Percentiles rank a stretch among this genome's conserved stretches.
These are phyloP conservation scores for Scedosporium apiospermum DNA, from an alignment of 2,329 filamentous ascomycete species.

Conservation along the genomic window DNA sequence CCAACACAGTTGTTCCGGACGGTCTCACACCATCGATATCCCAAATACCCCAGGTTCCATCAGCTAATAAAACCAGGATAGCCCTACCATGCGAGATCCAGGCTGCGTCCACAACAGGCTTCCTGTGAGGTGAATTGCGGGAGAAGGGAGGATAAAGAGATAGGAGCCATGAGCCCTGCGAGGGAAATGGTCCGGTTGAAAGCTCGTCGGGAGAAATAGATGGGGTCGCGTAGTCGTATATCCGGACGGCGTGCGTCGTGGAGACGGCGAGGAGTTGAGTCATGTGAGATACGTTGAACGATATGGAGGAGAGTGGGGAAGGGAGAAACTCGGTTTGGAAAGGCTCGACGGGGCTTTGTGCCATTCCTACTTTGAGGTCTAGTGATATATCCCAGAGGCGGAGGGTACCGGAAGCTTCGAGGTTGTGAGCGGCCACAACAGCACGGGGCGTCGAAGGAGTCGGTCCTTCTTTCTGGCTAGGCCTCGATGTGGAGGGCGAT, in stretches of 20 bases:
- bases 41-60: conserved; percentile 61
- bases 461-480: conserved; percentile 6
- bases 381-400: conserved; percentile 49
- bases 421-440: conserved; percentile 51
- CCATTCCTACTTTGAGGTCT: conserved; percentile 20
- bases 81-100: conserved; percentile 54
- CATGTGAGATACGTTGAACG: conserved; percentile 50
- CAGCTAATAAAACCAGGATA: conserved; percentile 47
- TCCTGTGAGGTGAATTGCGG: conserved; percentile 39
- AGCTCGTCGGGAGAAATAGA: conserved; percentile 43
- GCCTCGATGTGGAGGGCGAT: conserved; percentile 2
- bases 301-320: conserved; percentile 42
- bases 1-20: conserved; percentile 34
- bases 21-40: conserved; percentile 52
- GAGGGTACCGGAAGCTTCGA: conserved; percentile 49
- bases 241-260: conserved; percentile 44
- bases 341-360: conserved; percentile 27
- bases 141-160: conserved; percentile 51
- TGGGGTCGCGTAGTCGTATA: conserved; percentile 51
- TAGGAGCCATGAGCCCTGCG: conserved; percentile 55
- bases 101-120: conserved; percentile 50
- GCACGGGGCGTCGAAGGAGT: conserved; percentile 28
- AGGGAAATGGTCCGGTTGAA: conserved; percentile 39
- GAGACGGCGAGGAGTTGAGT: conserved; percentile 50
- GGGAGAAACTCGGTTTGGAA: conserved; percentile 54